phyloP scores from a whole-genome alignment of 495 filamentous ascomycete species.

The Penicillium egyptiacum region DNA sequence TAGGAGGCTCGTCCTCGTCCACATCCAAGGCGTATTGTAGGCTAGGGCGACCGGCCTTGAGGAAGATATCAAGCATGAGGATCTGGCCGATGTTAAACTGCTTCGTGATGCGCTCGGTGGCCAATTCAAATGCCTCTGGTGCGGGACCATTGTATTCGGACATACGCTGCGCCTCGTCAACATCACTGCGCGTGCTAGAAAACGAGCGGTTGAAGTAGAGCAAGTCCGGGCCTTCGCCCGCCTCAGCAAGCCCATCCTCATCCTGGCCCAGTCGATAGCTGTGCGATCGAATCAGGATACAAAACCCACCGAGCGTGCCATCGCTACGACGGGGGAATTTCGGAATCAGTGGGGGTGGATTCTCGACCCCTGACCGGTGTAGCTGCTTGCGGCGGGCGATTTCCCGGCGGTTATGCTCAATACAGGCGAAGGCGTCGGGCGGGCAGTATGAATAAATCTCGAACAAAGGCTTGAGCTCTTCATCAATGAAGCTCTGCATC shows the following conservation, averaged over 20 bases:
- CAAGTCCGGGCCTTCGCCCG: slow-evolving; percentile 16
- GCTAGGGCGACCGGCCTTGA: neutral
- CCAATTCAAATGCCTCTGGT: slow-evolving; percentile 14
- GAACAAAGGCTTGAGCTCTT: slow-evolving; percentile 18
- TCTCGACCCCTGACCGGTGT: slow-evolving; percentile 13
- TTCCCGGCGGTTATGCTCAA: slow-evolving; percentile 27
- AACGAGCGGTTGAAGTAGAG: slow-evolving; percentile 22
- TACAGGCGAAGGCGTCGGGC: slow-evolving; percentile 24
- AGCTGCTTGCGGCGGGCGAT: slow-evolving; percentile 27
- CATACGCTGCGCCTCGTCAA: slow-evolving; percentile 3
- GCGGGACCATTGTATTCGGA: neutral
- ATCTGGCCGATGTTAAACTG: slow-evolving; percentile 15
- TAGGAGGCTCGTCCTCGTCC: slow-evolving; percentile 15
- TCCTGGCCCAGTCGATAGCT: slow-evolving; percentile 21
- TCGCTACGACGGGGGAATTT: neutral
- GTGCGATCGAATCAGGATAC: slow-evolving; percentile 19
- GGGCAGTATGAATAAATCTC: slow-evolving; percentile 26
- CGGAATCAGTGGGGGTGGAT: slow-evolving; percentile 18
- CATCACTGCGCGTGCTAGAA: slow-evolving; percentile 7
- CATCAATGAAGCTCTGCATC: slow-evolving; percentile 7
- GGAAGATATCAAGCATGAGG: slow-evolving; percentile 8
- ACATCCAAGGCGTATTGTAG: slow-evolving; percentile 14
- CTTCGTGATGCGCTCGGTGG: slow-evolving; percentile 8
- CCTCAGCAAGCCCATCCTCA: neutral
- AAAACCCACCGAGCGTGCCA: slow-evolving; percentile 3